phyloP scores from a whole-genome alignment of 495 filamentous ascomycete genomes.

The Aspergillus bertholletiae region DNA sequence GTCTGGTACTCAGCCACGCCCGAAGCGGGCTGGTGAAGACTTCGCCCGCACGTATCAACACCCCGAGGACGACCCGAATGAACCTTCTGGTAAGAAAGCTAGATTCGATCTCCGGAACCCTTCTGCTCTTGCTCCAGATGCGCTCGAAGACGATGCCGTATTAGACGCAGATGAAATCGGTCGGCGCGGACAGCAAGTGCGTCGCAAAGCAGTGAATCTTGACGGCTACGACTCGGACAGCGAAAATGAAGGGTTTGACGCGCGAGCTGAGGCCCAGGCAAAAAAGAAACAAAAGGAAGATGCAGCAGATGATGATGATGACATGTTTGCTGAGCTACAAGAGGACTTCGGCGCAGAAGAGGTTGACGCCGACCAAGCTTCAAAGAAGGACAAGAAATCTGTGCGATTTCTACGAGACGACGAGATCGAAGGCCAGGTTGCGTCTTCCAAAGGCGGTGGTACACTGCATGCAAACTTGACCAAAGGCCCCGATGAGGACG shows the following conservation, averaged over 20 bases:
- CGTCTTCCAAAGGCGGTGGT: conserved; percentile 65
- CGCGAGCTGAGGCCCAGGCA: conserved; percentile 57
- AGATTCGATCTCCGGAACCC: conserved; percentile 96
- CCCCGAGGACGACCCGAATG: conserved; percentile 46
- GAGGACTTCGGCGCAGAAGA: conserved; percentile 57
- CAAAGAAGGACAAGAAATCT: conserved; percentile 68
- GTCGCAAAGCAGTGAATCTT: conserved; percentile 89
- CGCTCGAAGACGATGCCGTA: conserved; percentile 71
- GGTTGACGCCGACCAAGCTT: conserved; percentile 40
- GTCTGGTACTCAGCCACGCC: conserved; percentile 64
- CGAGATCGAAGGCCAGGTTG: conserved; percentile 86
- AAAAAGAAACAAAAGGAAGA: conserved; percentile 43
- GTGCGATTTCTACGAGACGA: conserved; percentile 72
- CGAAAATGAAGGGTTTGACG: conserved; percentile 85
- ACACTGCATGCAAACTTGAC: conserved; percentile 58
- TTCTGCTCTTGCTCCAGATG: conserved; percentile 77
- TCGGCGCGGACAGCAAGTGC: conserved; percentile 67
- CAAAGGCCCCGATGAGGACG: conserved; percentile 36
- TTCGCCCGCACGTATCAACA: conserved; percentile 69
- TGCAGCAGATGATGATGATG: conserved; percentile 64
- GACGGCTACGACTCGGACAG: conserved; percentile 97
- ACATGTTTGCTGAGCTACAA: conserved; percentile 86
- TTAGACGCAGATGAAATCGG: conserved; percentile 93
- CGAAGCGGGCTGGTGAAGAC: conserved; percentile 78
- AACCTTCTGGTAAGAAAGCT: conserved; percentile 67